Base-by-base conservation (phyloP, 192 early-diverging fungal genomes). In the Coemansia sp. region DNA sequence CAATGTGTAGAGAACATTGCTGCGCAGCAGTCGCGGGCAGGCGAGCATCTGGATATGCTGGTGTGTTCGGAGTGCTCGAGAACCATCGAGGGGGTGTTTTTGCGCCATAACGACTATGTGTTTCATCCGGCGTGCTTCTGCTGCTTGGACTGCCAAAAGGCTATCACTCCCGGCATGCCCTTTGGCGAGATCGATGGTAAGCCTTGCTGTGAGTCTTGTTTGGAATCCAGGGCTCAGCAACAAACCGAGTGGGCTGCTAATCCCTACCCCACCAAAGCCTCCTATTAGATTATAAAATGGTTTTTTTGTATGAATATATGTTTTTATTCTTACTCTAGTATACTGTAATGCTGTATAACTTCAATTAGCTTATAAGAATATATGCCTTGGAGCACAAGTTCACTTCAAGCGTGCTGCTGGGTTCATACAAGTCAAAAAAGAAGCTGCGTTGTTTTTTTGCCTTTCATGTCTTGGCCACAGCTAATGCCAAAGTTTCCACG, bases 61-160 rank as follows among this genome's bases (percentile, higher is more conserved):
- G 57, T 1, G 61, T 66, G 10, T 80, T 62, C 56, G 69, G 40
- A 42, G 40, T 42, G 40, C 40, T n/a, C n/a, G n/a, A 46, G 36
- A 13, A 8, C 38, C n/a, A 80, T 80, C 33, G 70, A 76, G 54
- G 78, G 78, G 44, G 55, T 75, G 56, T 80, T 80, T 33, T 57
- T 80, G 3, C 69, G 69, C 37, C 78, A 80, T 48, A 69, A 68
- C 50, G 57, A 63, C 20, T 50, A 49, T 1, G 65, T 68, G 5
- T 81, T 67, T 51, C 79, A 81, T 52, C 73, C 79, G 0, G 39
- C 65, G 8, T 81, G 79, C 61, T 81, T 81, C 53, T 65, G 61
- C 30, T 81, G 79, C 57, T 35, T 49, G 9, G 70, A 71, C 49
- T 81, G 79, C 42, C 54, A 48, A 3, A 53, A 56, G 18, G 73